These are phyloP conservation scores for Eucalyptus erythrocorys DNA, from an alignment of 345 rosid genomes.

Conservation along the genomic window DNA sequence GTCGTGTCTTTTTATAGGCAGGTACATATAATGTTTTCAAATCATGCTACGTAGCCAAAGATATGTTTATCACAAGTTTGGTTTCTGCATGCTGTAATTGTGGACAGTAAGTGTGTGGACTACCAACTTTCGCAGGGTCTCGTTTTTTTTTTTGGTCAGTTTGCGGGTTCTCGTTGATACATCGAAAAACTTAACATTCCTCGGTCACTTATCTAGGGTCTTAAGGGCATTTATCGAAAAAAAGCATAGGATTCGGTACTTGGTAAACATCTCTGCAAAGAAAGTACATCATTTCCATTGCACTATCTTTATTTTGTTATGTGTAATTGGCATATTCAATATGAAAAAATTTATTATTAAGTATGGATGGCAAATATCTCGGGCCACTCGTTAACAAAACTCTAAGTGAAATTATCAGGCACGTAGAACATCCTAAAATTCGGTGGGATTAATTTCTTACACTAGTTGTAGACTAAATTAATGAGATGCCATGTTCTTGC, in stretches of 20 bases:
- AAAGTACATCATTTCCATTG: background rate
- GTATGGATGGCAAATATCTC: background rate
- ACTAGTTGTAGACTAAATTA: background rate
- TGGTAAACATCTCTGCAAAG: background rate
- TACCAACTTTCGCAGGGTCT: background rate
- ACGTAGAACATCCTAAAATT: background rate
- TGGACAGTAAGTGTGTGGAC: background rate
- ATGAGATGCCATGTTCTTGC: background rate
- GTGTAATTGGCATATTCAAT: background rate
- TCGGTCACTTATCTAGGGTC: background rate
- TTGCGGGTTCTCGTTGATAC: background rate
- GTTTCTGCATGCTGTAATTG: background rate
- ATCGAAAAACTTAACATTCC: background rate
- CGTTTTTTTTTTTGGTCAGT: no score
- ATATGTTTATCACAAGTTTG: background rate
- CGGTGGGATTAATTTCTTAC: background rate
- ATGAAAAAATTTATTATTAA: background rate
- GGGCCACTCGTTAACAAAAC: background rate
- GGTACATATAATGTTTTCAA: background rate
- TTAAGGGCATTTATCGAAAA: background rate
- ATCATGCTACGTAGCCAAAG: background rate
- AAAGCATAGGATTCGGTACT: background rate
- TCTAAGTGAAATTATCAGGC: background rate
- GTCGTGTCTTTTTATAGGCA: background rate
- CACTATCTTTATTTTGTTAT: background rate